These are phyloP conservation scores for Lotus japonicus DNA, from an alignment of 306 rosid species.

Conservation along the genomic window DNA sequence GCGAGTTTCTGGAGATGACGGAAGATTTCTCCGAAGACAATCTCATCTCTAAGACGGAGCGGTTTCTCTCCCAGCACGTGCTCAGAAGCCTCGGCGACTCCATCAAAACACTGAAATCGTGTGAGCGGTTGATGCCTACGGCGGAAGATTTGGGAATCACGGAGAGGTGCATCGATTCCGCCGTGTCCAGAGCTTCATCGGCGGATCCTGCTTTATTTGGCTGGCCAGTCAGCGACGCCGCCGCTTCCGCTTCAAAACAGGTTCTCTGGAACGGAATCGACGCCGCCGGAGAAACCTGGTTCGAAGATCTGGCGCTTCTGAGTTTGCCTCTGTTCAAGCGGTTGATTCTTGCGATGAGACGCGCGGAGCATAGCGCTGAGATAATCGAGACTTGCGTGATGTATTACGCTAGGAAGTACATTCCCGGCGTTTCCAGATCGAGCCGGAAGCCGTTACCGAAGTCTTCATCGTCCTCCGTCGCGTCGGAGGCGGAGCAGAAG, in stretches of 20 bases:
- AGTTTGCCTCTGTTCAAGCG: conserved; percentile 64
- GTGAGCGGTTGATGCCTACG: conserved; percentile 58
- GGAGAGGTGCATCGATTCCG: conserved; percentile 63
- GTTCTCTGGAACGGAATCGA: conserved; percentile 65
- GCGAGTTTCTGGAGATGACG: conserved; percentile 88
- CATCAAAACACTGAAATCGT: conserved; percentile 64
- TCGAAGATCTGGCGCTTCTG: conserved; percentile 64
- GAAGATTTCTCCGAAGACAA: conserved; percentile 83
- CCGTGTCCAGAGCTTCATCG: conserved; percentile 52
- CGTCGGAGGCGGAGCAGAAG: conserved; percentile 66
- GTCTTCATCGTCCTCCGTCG: conserved; percentile 41
- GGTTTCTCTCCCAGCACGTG: conserved; percentile 57
- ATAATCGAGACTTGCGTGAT: conserved; percentile 74
- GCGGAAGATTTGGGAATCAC: conserved; percentile 59
- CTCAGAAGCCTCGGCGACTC: conserved; percentile 72
- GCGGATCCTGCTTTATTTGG: conserved; percentile 74
- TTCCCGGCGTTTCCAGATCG: conserved; percentile 79
- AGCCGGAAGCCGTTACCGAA: conserved; percentile 46
- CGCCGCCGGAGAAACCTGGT: conserved; percentile 54
- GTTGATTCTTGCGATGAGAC: conserved; percentile 56
- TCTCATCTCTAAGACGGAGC: conserved; percentile 76
- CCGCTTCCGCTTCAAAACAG: conserved; percentile 46
- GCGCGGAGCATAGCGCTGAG: conserved; percentile 44
- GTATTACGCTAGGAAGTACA: conserved; percentile 71
- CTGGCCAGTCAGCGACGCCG: conserved; percentile 62